Evolutionary conservation across 2,329 filamentous ascomycete species (phyloP), one percentile per base, ranked within the genome.

Genomic region (Diaporthe nobilis): DNA sequence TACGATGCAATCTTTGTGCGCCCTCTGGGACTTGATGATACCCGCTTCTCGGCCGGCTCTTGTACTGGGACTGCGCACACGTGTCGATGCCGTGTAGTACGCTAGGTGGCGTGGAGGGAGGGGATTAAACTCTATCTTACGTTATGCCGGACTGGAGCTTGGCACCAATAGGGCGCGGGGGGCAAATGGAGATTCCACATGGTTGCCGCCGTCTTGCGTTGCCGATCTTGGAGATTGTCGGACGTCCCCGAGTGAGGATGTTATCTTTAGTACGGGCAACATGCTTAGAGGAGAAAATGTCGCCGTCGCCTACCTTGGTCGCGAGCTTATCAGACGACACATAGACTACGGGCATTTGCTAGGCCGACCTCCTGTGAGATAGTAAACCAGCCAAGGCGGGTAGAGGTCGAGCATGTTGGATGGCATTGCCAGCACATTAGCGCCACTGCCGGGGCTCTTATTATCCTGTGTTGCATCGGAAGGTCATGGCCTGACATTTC

Each of bases 171-270:
- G 42, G 51, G 65, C 63, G 63, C 57, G 57, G 49, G 61, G 61
- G 57, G 44, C 4, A 8, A 22, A 34, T 39, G 31, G 44, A 28
- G 39, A 61, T 63, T 58, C 67, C 67, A 72, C 55, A 51, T 22
- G 57, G 28, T 37, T 51, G 42, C 42, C 67, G 51, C 58, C 53
- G 9, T 58, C 13, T 51, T 55, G 73, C 44, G 34, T 17, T 71
- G 63, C 51, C 57, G 63, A 65, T 74, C 65, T 74, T 71, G 75
- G 63, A 76, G 71, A 74, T 74, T 49, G 28, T 47, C 68, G 68
- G 37, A 34, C 47, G 53, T 60, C 37, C 20, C 65, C 73, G 73
- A 42, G 34, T 31, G 65, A 39, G 57, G 12, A 42, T 31, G 47
- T 71, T 74, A 74, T 74, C 73, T 71, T 25, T 9, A 4, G 37